Evolutionary conservation across 2,329 filamentous ascomycete species (phyloP).

Genomic region (Monilinia fructicola): DNA sequence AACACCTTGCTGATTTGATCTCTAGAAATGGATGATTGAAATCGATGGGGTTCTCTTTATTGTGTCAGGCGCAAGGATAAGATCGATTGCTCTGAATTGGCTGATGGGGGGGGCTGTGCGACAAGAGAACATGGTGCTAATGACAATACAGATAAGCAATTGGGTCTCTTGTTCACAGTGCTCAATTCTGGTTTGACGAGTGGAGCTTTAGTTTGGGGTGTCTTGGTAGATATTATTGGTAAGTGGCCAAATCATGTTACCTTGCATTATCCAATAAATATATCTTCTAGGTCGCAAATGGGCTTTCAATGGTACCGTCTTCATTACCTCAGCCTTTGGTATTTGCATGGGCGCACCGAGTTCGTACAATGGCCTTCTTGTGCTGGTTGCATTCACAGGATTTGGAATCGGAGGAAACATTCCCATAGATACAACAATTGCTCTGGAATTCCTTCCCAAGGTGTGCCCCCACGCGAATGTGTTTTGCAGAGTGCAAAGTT

Average conservation of each 20-base stretch:
- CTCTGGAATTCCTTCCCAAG: constrained; percentile 35
- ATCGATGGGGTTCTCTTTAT: neutral
- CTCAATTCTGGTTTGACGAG: constrained; percentile 31
- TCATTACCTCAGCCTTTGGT: constrained; percentile 32
- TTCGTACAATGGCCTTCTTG: constrained; percentile 29
- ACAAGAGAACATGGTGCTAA: constrained; percentile 10
- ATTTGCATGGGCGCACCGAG: constrained; percentile 28
- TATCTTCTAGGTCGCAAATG: constrained; percentile 29
- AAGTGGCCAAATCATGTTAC: neutral
- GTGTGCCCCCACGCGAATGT: constrained; percentile 20
- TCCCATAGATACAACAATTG: constrained; percentile 38
- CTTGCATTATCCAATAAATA: constrained; percentile 2
- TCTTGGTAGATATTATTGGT: constrained; percentile 35
- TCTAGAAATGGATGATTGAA: neutral
- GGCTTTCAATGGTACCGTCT: constrained; percentile 35
- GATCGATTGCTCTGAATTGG: neutral
- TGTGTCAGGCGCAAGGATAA: neutral
- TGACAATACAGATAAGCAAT: constrained; percentile 22
- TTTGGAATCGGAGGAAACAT: constrained; percentile 38
- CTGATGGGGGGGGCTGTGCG: neutral
- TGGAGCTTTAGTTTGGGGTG: constrained; percentile 33
- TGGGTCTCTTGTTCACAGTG: constrained; percentile 31
- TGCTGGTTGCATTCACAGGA: constrained; percentile 29
- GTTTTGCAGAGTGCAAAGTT: neutral
- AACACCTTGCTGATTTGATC: neutral